Conservation (phyloP, 768 basidiomycete species). For the Phanerochaete sordida region DNA sequence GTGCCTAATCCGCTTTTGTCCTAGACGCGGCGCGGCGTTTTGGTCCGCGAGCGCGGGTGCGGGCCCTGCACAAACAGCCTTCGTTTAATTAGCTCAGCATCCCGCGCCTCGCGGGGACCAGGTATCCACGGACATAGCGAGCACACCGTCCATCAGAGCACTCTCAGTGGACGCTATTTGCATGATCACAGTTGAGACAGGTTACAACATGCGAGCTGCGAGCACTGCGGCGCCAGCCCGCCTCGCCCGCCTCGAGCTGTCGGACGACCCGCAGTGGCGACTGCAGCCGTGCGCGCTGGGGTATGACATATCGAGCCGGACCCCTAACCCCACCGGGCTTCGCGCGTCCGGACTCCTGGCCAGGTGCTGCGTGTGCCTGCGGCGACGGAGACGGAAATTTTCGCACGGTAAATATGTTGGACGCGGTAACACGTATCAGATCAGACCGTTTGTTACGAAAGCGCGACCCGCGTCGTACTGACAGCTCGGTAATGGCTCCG, state of each 20-base stretch:
- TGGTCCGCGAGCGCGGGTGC: background rate
- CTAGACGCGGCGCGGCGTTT: background rate
- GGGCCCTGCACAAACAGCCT: background rate
- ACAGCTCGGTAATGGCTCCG: background rate
- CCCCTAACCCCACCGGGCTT: background rate
- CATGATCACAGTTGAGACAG: conserved; percentile 2
- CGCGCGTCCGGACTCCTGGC: background rate
- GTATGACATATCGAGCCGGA: no score
- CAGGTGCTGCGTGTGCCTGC: background rate
- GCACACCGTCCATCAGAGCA: background rate
- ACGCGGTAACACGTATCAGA: conserved; percentile 4
- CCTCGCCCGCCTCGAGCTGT: background rate
- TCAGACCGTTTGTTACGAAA: background rate
- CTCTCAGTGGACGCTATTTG: background rate
- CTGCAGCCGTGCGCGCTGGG: no score
- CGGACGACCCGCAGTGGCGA: background rate
- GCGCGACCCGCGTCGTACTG: background rate
- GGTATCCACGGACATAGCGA: background rate
- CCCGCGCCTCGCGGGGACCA: background rate
- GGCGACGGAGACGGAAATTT: background rate
- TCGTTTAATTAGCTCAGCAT: background rate
- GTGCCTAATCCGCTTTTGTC: background rate
- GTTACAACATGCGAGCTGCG: background rate
- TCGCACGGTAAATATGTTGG: conserved; percentile 1
- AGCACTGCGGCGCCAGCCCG: no score